Evolutionary conservation across 352 stramenopile genomes (phyloP), one percentile per base, ranked within the genome.

Genomic region (Pythium insidiosum): DNA sequence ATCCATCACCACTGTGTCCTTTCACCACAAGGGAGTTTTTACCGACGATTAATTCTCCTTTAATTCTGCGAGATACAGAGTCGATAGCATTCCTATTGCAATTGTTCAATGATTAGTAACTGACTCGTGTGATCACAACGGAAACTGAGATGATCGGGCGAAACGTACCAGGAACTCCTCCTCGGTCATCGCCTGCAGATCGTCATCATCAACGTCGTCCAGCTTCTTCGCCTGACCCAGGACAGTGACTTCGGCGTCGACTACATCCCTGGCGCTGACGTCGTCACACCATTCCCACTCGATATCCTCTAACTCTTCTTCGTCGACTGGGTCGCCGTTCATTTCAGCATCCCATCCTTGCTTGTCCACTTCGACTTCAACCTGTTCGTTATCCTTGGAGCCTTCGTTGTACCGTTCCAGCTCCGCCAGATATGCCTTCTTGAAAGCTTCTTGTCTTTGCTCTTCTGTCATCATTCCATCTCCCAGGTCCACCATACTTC

Each of bases 281-380:
- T 80, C 68, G 30, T 91, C 76, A 49, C 69, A 92, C 69, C 70
- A 85, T 42, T 94, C 82, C 82, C 82, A 94, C 53, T 94, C 79
- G 26, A 87, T 56, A 47, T 88, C 76, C 38, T 87, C 74, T 1
- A 94, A 40, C 12, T 87, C 74, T 57, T 89, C 72, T 13, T 90
- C 79, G 5, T 92, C 79, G n/a, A 61, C 56, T 2, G 55, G 41
- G 28, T 84, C 76, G 18, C 61, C 73, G 38, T 88, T 87, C 73
- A 88, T 92, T 38, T 93, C 75, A 7, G 71, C 68, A 50, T 91
- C 79, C 79, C 79, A 91, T 10, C 75, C 79, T 54, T 92, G 74
- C 39, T 78, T 84, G 50, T 89, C 79, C 15, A 89, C 75, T 43
- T 86, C 56, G 3, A 88, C 68, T 47, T 91, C 73, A 20, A 94